These are phyloP conservation scores for Mycena polygramma DNA, from an alignment of 768 basidiomycete species.

Conservation along the genomic window DNA sequence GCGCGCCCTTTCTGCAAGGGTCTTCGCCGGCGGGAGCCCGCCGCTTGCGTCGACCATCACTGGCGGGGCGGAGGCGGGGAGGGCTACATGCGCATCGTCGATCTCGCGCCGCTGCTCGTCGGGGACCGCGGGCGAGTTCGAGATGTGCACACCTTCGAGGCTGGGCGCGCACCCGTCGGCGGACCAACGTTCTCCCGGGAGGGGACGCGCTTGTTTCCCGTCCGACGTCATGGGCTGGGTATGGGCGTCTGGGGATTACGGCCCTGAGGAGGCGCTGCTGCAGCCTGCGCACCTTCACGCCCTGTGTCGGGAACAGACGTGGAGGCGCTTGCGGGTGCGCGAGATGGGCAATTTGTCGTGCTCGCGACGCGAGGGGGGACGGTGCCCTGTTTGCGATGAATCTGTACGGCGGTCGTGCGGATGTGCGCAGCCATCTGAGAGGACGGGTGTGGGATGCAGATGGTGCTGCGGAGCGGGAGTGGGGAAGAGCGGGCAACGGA, in stretches of 20 bases:
- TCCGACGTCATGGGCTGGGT: slow-evolving; percentile 30
- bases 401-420: no score
- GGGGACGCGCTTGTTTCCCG: slow-evolving; percentile 24
- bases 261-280: background rate
- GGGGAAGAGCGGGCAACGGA: slow-evolving; percentile 53
- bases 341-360: slow-evolving; percentile 17
- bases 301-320: slow-evolving; percentile 29
- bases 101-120: slow-evolving; percentile 2
- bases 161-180: no score
- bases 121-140: background rate
- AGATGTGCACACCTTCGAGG: slow-evolving; percentile 29
- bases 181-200: slow-evolving; percentile 21
- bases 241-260: slow-evolving; percentile 27
- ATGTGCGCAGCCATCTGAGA: no score
- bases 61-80: no score
- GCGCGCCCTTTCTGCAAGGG: no score
- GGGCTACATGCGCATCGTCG: slow-evolving; percentile 32
- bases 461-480: no score
- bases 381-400: slow-evolving; percentile 5
- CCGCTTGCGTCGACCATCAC: no score
- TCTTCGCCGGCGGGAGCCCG: no score
- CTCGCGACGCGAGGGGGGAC: slow-evolving; percentile 18
- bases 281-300: slow-evolving; percentile 20
- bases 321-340: slow-evolving; percentile 6
- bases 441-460: no score